A percentile compares a stretch with the other conserved stretches of the same genome.
Conservation (phyloP, 495 filamentous ascomycete genomes). For the Diplogelasinospora grovesii region DNA sequence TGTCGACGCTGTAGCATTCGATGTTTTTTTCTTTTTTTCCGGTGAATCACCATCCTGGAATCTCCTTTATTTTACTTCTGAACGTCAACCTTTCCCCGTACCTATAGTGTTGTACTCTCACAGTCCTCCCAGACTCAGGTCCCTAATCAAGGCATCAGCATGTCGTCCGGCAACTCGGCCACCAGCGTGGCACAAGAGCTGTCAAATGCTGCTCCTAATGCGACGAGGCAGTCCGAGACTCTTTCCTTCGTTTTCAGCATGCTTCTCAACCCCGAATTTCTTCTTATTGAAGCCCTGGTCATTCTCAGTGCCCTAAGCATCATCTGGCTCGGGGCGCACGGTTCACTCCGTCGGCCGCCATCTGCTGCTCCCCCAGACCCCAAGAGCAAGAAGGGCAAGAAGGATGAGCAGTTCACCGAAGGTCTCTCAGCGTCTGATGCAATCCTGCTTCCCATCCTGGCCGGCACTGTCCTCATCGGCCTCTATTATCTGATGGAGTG, state of each 20-base stretch:
- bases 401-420: conserved; percentile 64
- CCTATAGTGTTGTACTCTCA: no score
- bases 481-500: conserved; percentile 89
- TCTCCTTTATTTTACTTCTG: no score
- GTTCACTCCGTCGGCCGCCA: conserved; percentile 61
- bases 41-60: no score
- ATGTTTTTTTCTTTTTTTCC: no score
- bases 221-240: not conserved
- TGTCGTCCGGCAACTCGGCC: conserved; percentile 12
- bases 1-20: no score
- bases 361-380: conserved; percentile 61
- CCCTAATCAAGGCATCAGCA: not conserved
- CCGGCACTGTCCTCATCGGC: conserved; percentile 62
- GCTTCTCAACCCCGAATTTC: conserved; percentile 46
- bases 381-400: conserved; percentile 34
- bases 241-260: conserved; percentile 8
- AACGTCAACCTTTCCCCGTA: no score
- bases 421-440: conserved; percentile 76
- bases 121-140: no score
- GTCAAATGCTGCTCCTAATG: conserved; percentile 3
- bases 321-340: conserved; percentile 42
- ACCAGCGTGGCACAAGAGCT: conserved; percentile 1
- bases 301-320: conserved; percentile 35
- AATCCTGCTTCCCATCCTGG: conserved; percentile 77
- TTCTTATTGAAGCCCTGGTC: conserved; percentile 33